phyloP scores from a whole-genome alignment of 1,284 basidiomycete species.

The Malassezia japonica region DNA sequence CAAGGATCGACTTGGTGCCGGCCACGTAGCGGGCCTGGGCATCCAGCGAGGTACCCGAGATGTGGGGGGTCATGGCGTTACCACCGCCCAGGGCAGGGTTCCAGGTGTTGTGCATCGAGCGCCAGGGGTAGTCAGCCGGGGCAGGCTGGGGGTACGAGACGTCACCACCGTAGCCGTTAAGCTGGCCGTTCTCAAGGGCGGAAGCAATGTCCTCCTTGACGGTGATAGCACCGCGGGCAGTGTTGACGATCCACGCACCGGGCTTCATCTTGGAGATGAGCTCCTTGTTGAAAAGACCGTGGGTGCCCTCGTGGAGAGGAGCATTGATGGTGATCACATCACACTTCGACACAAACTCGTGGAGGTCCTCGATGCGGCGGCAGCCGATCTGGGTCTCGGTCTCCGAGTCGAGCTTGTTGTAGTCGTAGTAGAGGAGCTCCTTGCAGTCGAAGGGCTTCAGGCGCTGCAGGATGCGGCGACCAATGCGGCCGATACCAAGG shows the following conservation, averaged over 20 bases:
- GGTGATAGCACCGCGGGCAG: constrained; percentile 84
- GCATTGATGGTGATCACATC: constrained; percentile 81
- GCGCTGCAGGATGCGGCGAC: constrained; percentile 63
- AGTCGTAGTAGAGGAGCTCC: constrained; percentile 88
- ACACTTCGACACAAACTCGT: constrained; percentile 69
- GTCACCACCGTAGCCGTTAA: constrained; percentile 56
- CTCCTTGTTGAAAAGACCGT: constrained; percentile 60
- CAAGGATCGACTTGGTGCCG: constrained; percentile 69
- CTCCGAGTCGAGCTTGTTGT: constrained; percentile 63
- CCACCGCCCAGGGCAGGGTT: constrained; percentile 65
- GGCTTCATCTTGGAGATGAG: constrained; percentile 83
- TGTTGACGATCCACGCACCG: constrained; percentile 76
- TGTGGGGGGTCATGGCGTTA: constrained; percentile 48
- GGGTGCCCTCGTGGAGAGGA: constrained; percentile 79
- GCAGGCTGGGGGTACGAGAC: constrained; percentile 46
- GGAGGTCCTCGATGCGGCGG: constrained; percentile 68
- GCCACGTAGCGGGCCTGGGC: constrained; percentile 78
- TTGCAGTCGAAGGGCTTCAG: constrained; percentile 78
- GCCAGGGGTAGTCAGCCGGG: constrained; percentile 78
- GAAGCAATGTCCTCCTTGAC: constrained; percentile 69
- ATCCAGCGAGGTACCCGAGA: constrained; percentile 65
- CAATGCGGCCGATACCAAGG: constrained; percentile 59
- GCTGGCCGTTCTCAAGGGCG: constrained; percentile 68
- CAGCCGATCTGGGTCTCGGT: constrained; percentile 64
- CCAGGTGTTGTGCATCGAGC: constrained; percentile 58